These are phyloP conservation scores for Ceriops decandra DNA, from an alignment of 345 rosid species.

Conservation along the genomic window DNA sequence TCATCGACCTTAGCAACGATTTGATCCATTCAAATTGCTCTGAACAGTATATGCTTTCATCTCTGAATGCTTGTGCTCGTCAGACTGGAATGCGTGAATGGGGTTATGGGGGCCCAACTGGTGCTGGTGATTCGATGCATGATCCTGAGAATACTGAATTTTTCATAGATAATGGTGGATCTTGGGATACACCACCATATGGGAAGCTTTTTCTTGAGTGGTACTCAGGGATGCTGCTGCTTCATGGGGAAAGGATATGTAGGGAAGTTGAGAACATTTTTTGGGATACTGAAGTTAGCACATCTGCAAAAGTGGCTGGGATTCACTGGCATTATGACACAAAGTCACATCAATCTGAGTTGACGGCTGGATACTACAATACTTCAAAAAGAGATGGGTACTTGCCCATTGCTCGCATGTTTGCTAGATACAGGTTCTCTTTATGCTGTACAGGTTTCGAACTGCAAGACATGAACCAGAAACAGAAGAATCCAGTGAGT, in stretches of 20 bases:
- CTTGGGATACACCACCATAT: conserved; percentile 39
- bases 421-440: conserved; percentile 36
- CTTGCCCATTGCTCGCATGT: conserved; percentile 44
- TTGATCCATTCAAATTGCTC: neutral
- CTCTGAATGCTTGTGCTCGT: conserved; percentile 41
- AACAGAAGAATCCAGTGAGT: conserved; percentile 31
- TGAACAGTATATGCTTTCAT: conserved; percentile 48
- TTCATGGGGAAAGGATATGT: conserved; percentile 48
- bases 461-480: conserved; percentile 39
- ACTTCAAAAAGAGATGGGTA: conserved; percentile 43
- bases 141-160: conserved; percentile 41
- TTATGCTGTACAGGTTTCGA: conserved; percentile 44
- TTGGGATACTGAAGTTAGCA: conserved; percentile 30
- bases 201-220: conserved; percentile 49
- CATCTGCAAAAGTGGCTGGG: conserved; percentile 41
- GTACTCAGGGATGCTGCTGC: conserved; percentile 48
- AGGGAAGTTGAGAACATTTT: conserved; percentile 42
- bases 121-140: conserved; percentile 33
- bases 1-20: neutral
- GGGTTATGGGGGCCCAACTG: conserved; percentile 44
- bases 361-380: conserved; percentile 51
- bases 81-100: conserved; percentile 39
- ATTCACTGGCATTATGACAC: conserved; percentile 48
- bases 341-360: conserved; percentile 44
- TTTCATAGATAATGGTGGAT: conserved; percentile 39